Conservation (phyloP, 805 yeast genomes). For the Starmerella bacillaris region DNA sequence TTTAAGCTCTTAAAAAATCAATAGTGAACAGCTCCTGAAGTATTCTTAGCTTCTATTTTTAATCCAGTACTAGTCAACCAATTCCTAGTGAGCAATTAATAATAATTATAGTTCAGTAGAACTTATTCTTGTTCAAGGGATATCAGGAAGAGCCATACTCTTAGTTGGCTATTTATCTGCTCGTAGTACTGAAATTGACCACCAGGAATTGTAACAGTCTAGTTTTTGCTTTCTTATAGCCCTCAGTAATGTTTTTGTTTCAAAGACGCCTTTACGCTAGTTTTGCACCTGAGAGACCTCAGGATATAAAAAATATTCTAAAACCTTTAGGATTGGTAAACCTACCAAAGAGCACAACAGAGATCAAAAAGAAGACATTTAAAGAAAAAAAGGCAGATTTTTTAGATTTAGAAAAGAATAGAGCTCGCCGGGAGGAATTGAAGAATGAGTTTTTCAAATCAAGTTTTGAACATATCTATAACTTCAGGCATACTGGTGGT, state of each 20-base stretch:
- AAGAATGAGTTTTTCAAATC: conserved; percentile 48
- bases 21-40: too few species aligned
- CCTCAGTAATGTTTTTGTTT: conserved; percentile 4
- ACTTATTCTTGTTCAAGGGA: too few species aligned
- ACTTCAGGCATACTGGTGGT: conserved; percentile 59
- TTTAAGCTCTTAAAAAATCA: too few species aligned
- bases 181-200: too few species aligned
- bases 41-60: too few species aligned
- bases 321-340: conserved; percentile 31
- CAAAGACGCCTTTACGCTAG: conserved; percentile 8
- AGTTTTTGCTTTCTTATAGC: too few species aligned
- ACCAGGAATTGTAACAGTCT: too few species aligned
- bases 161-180: too few species aligned
- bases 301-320: conserved; percentile 19
- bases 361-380: conserved; percentile 25
- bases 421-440: conserved; percentile 33
- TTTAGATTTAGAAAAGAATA: conserved; percentile 32
- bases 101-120: too few species aligned
- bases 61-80: too few species aligned
- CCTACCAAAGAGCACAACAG: conserved; percentile 27
- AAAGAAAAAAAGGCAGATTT: conserved; percentile 30
- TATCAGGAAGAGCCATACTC: too few species aligned
- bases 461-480: conserved; percentile 47
- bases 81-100: too few species aligned
- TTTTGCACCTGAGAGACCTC: conserved; percentile 17